Evolutionary conservation across 495 filamentous ascomycete genomes (phyloP).

Genomic region (Aspergillus olivimuriae): DNA sequence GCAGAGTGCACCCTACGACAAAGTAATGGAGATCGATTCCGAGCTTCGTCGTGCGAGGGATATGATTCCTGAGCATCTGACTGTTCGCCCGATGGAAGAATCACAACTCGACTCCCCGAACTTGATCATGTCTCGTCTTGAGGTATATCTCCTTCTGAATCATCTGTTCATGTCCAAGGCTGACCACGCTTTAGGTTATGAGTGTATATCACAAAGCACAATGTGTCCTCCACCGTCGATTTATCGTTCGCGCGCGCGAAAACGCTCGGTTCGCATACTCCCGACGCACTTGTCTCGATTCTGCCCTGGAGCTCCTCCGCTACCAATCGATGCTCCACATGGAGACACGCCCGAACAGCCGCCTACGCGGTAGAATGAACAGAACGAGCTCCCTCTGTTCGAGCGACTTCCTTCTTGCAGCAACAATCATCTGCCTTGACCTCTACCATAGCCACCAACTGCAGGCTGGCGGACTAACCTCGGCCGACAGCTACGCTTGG

Average conservation of each 20-base stretch:
- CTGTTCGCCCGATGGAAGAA: conserved; percentile 71
- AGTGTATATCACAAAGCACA: conserved; percentile 86
- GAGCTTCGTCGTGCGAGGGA: conserved; percentile 66
- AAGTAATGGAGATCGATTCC: conserved; percentile 74
- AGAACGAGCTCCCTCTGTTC: conserved; percentile 72
- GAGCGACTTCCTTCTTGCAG: conserved; percentile 81
- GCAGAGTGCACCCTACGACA: conserved; percentile 62
- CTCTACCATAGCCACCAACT: conserved; percentile 44
- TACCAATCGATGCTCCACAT: conserved; percentile 70
- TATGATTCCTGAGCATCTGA: conserved; percentile 71
- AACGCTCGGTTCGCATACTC: conserved; percentile 80
- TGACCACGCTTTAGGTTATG: conserved; percentile 47
- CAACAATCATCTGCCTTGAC: conserved; percentile 84
- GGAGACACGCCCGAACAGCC: conserved; percentile 67
- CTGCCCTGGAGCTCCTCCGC: conserved; percentile 70
- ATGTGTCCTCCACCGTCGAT: conserved; percentile 83
- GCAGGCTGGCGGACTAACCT: conserved; percentile 30
- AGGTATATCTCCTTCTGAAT: conserved; percentile 25
- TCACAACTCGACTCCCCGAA: conserved; percentile 66
- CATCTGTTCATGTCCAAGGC: neutral
- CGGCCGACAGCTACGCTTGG: conserved; percentile 59
- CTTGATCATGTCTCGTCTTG: conserved; percentile 79
- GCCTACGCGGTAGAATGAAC: conserved; percentile 63
- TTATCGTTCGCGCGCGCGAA: conserved; percentile 67
- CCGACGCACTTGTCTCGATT: conserved; percentile 78